Evolutionary conservation across 164 flowering plant genomes (phyloP).

Genomic region (Vitis riparia): DNA sequence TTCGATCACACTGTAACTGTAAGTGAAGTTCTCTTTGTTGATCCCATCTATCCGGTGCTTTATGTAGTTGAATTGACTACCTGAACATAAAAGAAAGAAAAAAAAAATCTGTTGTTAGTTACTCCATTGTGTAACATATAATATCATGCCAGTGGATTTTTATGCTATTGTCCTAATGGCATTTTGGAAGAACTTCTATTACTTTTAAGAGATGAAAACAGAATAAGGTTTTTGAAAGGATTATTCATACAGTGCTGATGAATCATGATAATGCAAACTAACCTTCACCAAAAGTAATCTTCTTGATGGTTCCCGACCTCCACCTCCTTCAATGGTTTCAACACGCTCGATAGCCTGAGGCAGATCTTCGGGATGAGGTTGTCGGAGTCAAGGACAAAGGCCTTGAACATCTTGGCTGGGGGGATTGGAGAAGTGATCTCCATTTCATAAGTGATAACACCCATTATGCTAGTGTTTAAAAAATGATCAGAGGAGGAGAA

Average conservation of each 20-base stretch:
- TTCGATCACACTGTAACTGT: slow-evolving; percentile 26
- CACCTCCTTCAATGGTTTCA: slow-evolving; percentile 16
- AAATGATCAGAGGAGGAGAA: too few species aligned
- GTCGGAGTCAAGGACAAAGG: slow-evolving; percentile 13
- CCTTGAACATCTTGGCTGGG: slow-evolving; percentile 17
- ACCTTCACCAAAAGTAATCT: slow-evolving; percentile 18
- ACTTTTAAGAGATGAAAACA: too few species aligned
- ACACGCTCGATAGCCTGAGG: slow-evolving; percentile 12
- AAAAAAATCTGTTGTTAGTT: too few species aligned
- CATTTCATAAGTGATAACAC: slow-evolving; percentile 8
- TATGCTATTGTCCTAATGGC: too few species aligned
- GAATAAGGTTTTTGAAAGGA: too few species aligned
- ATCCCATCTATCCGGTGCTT: slow-evolving; percentile 28
- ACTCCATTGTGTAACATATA: too few species aligned
- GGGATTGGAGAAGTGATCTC: slow-evolving; percentile 1
- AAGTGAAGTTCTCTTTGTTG: slow-evolving; percentile 14
- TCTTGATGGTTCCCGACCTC: slow-evolving; percentile 27
- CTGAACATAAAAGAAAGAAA: background rate
- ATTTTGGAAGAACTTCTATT: too few species aligned
- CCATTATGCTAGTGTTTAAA: slow-evolving; percentile 1
- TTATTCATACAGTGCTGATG: too few species aligned
- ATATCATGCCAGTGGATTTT: too few species aligned
- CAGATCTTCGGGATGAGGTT: slow-evolving; percentile 11
- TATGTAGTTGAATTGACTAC: slow-evolving; percentile 6
- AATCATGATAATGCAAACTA: too few species aligned